Conservation (phyloP, 768 basidiomycete species). For the Suillus bovinus region DNA sequence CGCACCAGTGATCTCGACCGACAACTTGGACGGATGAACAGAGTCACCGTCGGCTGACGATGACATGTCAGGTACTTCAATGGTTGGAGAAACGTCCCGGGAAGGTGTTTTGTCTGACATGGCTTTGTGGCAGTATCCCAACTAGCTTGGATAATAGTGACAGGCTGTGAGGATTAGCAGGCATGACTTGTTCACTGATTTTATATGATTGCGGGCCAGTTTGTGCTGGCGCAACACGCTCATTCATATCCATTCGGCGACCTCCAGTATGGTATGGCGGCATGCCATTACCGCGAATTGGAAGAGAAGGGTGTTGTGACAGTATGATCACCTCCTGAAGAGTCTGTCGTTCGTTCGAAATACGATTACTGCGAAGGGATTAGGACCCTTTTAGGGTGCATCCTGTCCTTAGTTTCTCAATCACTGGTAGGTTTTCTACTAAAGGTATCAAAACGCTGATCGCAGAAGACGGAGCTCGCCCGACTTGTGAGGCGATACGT, state of each 20-base stretch:
- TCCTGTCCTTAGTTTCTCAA: neutral
- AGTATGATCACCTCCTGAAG: constrained; percentile 4
- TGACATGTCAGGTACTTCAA: neutral
- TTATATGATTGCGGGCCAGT: neutral
- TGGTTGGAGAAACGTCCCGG: neutral
- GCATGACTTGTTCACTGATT: neutral
- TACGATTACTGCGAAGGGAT: neutral
- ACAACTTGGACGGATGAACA: constrained; percentile 15
- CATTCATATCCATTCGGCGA: constrained; percentile 2
- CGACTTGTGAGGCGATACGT: neutral
- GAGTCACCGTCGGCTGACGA: neutral
- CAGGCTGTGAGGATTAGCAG: neutral
- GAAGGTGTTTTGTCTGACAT: neutral
- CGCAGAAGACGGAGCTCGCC: neutral
- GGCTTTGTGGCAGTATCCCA: neutral
- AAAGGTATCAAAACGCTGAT: neutral
- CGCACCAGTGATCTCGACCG: constrained; percentile 30
- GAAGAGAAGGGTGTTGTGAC: constrained; percentile 3
- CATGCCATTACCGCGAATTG: constrained; percentile 1
- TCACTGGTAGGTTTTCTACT: neutral
- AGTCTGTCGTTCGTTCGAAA: neutral
- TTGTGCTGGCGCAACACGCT: neutral
- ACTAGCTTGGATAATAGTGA: neutral
- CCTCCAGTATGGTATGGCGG: constrained; percentile 3
- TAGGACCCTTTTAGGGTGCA: neutral